Evolutionary conservation across 345 rosid species (phyloP), one percentile per base, ranked within the genome.

Genomic region (Iberis pinnata): DNA sequence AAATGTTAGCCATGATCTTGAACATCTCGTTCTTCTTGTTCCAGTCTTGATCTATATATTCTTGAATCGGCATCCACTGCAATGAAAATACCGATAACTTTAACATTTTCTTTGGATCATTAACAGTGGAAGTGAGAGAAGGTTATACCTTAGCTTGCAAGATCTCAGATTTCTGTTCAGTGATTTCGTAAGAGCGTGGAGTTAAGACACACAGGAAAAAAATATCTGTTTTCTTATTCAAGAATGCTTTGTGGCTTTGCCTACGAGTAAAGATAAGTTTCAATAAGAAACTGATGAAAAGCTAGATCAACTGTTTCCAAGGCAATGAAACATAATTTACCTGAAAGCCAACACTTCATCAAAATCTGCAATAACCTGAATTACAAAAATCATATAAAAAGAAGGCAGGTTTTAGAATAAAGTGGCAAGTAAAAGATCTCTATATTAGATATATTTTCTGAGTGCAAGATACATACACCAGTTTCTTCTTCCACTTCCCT

Each of bases 401-500:
- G 10, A 58, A 51, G 6, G 19, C 37, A 43, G 11, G 13, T 13
- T 2, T 69, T 36, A 71, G 61, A 54, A 45, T 25, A 42, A 11
- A 39, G 25, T 33, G 15, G 17, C 9, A 41, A 29, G 17, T 43
- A 10, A 18, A 56, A 3, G 42, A 47, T 35, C 1, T 14, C 9
- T 11, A 11, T 31, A 56, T 18, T 19, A 6, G 32, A 8, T 24
- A 9, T 8, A 5, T 2, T 12, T 25, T 47, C 8, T 17, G 17
- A 18, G 12, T 33, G 43, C 12, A 20, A 46, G 12, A 42, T 7
- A 65, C 89, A 70, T 70, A 86, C 97, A 66, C 83, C 84, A 0
- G 94, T 86, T 63, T 86, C 97, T 86, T 89, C 97, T 61, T 80
- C 69, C 17, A 83, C 95, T 69, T 86, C 97, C 71, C 95, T 71